Percentiles rank a stretch among this genome's conserved stretches.
Conservation (phyloP, 371 early-diverging fungal genomes). For the Lichtheimia ramosa region DNA sequence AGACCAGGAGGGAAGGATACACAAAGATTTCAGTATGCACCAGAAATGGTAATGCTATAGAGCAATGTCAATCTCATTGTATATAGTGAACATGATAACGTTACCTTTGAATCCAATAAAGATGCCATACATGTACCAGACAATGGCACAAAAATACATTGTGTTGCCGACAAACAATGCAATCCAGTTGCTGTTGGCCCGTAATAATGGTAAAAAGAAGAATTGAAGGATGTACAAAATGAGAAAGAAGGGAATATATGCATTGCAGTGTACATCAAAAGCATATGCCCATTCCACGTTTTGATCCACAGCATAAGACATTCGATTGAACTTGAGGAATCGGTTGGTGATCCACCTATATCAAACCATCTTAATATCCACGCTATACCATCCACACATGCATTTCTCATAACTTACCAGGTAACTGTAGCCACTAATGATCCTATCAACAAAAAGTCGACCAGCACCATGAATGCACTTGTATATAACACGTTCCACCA, state of each 20-base stretch:
- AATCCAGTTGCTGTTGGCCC: slow-evolving; percentile 68
- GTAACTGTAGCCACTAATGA: slow-evolving; percentile 61
- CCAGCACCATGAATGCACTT: slow-evolving; percentile 70
- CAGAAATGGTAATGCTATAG: slow-evolving; percentile 81
- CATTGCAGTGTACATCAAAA: slow-evolving; percentile 93
- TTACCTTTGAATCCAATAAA: slow-evolving; percentile 86
- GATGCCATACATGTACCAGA: slow-evolving; percentile 82
- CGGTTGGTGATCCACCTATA: slow-evolving; percentile 75
- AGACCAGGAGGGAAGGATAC: slow-evolving; percentile 75
- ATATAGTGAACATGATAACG: slow-evolving; percentile 1
- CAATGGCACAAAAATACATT: slow-evolving; percentile 72
- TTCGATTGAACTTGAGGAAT: slow-evolving; percentile 73
- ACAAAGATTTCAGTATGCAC: slow-evolving; percentile 84
- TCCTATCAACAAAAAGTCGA: slow-evolving; percentile 75
- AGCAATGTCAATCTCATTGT: neutral
- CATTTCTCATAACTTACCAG: slow-evolving; percentile 53
- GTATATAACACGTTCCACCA: slow-evolving; percentile 58
- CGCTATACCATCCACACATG: neutral
- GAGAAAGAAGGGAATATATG: slow-evolving; percentile 84
- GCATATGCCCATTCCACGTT: slow-evolving; percentile 92
- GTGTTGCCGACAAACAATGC: slow-evolving; percentile 82
- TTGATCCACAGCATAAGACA: slow-evolving; percentile 79
- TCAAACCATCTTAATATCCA: slow-evolving; percentile 17
- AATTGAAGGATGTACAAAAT: slow-evolving; percentile 87
- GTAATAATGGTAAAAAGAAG: slow-evolving; percentile 78